Base-by-base conservation (phyloP, 169 alveolate genomes). In the Eimeria tenella region DNA sequence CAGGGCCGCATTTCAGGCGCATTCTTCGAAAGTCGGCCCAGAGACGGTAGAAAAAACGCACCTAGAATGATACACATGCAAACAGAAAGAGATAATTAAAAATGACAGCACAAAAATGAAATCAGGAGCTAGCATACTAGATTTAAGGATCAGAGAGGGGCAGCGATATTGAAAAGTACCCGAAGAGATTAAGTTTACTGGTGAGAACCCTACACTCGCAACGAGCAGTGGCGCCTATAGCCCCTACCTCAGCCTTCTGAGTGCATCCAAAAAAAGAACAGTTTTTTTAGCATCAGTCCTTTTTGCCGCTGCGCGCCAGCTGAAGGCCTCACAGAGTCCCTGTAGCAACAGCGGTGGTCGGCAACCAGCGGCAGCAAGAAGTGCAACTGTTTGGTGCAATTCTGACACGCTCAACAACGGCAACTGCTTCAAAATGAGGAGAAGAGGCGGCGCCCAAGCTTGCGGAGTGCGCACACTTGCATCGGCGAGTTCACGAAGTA, bases 291-390 rank as follows among this genome's bases (percentile, higher is more conserved):
- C 90, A 17, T 83, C 90, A 4, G 75, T 55, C 77, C 31, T 74
- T 60, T 83, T 83, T 75, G 90, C 90, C 15, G 63, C 75, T 31
- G 60, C 90, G 17, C 90, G 62, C 90, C 90, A 83, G 58, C 90
- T 58, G 49, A 58, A 83, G 49, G 90, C 90, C 53, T 83, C 90
- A 60, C 90, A 83, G 19, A 83, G 62, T 0, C 90, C 90, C 90
- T 83, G 90, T 3, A 83, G 90, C 42, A 83, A 75, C 77, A 83
- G 62, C 42, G 90, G 90, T 42, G 90, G 79, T n/a, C 90, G 55
- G 77, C 90, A 58, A 15, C 90, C 90, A 17, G 90, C 75, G 13
- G 79, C 77, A 58, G 90, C 75, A 25, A 83, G 90, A 31, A 83
- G 53, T 11, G 90, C 90, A 56, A 75, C 42, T 31, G 77, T 31